Percentiles rank a stretch among this genome's conserved stretches.
Evolutionary conservation across 2,329 filamentous ascomycete genomes (phyloP).

Genomic region (Aspergillus brunneoviolaceus): DNA sequence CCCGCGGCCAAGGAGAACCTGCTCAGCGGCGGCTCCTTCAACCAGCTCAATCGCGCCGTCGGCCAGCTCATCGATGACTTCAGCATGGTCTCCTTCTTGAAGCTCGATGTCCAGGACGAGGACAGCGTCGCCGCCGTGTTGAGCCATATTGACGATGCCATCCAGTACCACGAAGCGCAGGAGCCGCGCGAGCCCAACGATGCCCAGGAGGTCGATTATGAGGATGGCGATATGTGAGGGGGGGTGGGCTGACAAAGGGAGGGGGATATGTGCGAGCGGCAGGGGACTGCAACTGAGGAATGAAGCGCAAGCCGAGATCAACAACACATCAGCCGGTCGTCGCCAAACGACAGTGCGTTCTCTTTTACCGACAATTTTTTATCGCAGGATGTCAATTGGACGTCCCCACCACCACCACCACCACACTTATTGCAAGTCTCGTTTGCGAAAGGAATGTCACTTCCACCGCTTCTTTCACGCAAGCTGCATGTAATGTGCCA

Average conservation of each 20-base stretch:
- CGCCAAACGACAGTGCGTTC: neutral
- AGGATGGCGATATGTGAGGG: slow-evolving; percentile 35
- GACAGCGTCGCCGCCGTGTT: slow-evolving; percentile 82
- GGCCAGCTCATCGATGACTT: slow-evolving; percentile 93
- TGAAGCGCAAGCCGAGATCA: neutral
- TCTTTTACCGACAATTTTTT: neutral
- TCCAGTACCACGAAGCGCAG: slow-evolving; percentile 90
- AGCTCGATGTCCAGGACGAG: slow-evolving; percentile 85
- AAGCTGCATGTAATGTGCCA: neutral
- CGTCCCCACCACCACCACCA: neutral
- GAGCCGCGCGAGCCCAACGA: slow-evolving; percentile 81
- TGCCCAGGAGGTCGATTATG: slow-evolving; percentile 55
- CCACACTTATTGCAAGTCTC: neutral
- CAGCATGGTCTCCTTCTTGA: slow-evolving; percentile 94
- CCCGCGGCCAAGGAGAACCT: slow-evolving; percentile 66
- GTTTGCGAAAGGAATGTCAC: neutral
- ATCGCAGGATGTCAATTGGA: neutral
- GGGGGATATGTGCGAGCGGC: neutral
- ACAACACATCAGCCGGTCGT: neutral
- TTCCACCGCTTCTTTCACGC: neutral
- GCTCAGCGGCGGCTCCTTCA: slow-evolving; percentile 79
- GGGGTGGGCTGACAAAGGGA: neutral
- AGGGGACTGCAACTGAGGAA: neutral
- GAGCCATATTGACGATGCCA: slow-evolving; percentile 91
- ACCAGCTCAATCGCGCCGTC: slow-evolving; percentile 80